Percentiles rank a stretch among this genome's conserved stretches.
Conservation (phyloP, 2,329 filamentous ascomycete genomes). For the Aspergillus pseudotamarii region DNA sequence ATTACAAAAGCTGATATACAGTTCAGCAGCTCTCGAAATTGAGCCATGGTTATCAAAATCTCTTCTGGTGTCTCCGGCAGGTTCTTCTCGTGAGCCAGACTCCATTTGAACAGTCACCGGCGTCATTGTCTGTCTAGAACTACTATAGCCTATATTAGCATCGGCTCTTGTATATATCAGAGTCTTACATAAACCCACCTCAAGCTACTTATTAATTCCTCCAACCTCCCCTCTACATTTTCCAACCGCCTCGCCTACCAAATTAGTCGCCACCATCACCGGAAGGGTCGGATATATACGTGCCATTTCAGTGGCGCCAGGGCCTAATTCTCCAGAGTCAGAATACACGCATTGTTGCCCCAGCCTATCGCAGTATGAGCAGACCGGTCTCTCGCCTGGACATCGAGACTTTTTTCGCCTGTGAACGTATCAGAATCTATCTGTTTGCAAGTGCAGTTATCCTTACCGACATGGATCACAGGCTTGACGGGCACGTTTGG, state of each 20-base stretch:
- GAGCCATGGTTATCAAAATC: background rate
- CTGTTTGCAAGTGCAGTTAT: background rate
- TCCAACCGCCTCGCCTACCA: background rate
- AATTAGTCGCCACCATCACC: background rate
- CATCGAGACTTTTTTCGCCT: slow-evolving; percentile 40
- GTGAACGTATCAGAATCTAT: background rate
- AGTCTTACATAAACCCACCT: background rate
- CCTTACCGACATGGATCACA: background rate
- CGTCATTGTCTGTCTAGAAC: background rate
- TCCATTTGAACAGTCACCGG: background rate
- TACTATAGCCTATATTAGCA: background rate
- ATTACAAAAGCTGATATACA: slow-evolving; percentile 36
- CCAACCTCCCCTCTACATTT: background rate
- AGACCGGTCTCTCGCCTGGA: slow-evolving; percentile 35
- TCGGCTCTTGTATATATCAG: background rate
- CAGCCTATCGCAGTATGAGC: slow-evolving; percentile 36
- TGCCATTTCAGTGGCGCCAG: background rate
- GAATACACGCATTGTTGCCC: slow-evolving; percentile 36
- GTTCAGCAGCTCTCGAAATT: slow-evolving; percentile 17
- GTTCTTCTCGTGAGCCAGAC: background rate
- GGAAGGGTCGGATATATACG: background rate
- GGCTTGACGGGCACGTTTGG: background rate
- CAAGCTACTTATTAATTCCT: background rate
- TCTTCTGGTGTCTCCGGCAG: background rate
- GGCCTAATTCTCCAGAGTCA: slow-evolving; percentile 10